A percentile compares a stretch with the other conserved stretches of the same genome.
Conservation (phyloP, 1,284 basidiomycete genomes). For the Grifola frondosa region DNA sequence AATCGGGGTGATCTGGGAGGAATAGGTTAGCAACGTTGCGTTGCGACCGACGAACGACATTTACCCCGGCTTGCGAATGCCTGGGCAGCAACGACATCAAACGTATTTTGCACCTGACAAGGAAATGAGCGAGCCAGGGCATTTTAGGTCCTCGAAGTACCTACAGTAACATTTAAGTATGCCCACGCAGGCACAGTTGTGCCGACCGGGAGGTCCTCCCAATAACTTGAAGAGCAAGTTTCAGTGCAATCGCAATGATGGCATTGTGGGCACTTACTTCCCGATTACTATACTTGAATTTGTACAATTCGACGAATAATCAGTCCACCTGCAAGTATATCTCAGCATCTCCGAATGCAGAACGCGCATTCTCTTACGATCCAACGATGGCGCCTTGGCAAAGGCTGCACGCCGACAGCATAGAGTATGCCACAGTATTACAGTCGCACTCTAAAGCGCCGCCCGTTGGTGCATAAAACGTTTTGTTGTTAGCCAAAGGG, state of each 20-base stretch:
- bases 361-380: too few relatives aligned
- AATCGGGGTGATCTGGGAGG: conserved; percentile 4
- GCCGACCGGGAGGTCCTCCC: conserved; percentile 6
- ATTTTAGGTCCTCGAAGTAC: neutral
- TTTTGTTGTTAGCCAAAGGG: too few relatives aligned
- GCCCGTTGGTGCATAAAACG: conserved; percentile 10
- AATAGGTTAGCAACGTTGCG: neutral
- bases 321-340: too few relatives aligned
- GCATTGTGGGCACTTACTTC: too few relatives aligned
- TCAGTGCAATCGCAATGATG: too few relatives aligned
- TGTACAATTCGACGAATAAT: too few relatives aligned
- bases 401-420: conserved; percentile 10
- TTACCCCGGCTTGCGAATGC: conserved; percentile 4
- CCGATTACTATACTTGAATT: too few relatives aligned
- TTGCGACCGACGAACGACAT: neutral
- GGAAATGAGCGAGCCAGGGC: neutral
- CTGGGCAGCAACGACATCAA: conserved; percentile 4
- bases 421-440: conserved; percentile 14
- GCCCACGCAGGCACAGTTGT: conserved; percentile 17
- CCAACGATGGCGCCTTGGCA: too few relatives aligned
- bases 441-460: conserved; percentile 14
- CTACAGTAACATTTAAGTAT: conserved; percentile 12
- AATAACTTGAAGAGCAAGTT: neutral
- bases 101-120: conserved; percentile 6
- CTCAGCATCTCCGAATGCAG: too few relatives aligned